Evolutionary conservation across 75 land plant genomes (phyloP).

Genomic region (Pinus tabuliformis): DNA sequence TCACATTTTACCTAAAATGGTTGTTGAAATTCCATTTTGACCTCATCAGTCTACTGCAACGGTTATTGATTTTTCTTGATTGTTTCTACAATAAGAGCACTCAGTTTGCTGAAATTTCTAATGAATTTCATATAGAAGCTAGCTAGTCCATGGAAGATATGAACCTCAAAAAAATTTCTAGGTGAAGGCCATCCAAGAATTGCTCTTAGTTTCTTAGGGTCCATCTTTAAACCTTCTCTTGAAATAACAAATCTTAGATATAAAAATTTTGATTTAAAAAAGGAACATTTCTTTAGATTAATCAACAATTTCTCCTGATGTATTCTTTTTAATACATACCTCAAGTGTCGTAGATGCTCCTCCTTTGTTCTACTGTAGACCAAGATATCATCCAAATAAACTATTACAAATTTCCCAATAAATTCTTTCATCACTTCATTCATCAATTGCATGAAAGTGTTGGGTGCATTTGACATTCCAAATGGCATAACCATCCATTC

Average conservation of each 20-base stretch:
- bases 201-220: too few relatives aligned
- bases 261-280: not conserved
- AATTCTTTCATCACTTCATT: not conserved
- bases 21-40: too few relatives aligned
- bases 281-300: not conserved
- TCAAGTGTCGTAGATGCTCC: not conserved
- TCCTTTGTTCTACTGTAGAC: not conserved
- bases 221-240: not conserved
- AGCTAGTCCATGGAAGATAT: too few relatives aligned
- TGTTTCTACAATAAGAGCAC: too few relatives aligned
- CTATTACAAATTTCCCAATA: not conserved
- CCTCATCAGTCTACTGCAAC: too few relatives aligned
- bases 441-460: not conserved
- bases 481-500: not conserved
- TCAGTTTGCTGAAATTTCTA: too few relatives aligned
- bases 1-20: too few relatives aligned
- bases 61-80: too few relatives aligned
- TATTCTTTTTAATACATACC: not conserved
- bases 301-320: not conserved
- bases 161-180: too few relatives aligned
- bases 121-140: too few relatives aligned
- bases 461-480: not conserved
- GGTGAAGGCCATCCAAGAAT: too few relatives aligned
- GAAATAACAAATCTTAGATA: not conserved
- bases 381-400: not conserved